These are phyloP conservation scores for Leccinum cinnamomeum DNA, from an alignment of 1,284 basidiomycete species.

Conservation along the genomic window DNA sequence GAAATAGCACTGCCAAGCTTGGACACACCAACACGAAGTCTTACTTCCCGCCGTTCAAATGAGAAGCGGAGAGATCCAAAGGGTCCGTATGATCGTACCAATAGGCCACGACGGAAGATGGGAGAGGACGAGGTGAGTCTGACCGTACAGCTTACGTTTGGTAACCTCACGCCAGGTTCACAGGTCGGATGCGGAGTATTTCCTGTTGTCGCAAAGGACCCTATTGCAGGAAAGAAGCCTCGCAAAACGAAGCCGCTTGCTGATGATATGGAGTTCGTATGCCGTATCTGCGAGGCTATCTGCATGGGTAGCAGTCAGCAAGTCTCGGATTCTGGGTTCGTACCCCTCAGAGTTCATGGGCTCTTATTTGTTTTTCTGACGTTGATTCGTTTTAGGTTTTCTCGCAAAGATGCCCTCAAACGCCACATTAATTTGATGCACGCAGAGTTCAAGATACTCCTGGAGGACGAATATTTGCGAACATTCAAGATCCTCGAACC, in stretches of 20 bases:
- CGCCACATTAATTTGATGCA: neutral
- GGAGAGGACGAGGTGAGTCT: constrained; percentile 1
- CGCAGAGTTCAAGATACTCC: neutral
- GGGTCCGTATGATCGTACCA: neutral
- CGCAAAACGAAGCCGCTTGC: neutral
- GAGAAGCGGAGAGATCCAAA: neutral
- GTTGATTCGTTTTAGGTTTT: neutral
- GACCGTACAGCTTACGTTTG: neutral
- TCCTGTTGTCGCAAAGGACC: neutral
- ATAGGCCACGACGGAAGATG: neutral
- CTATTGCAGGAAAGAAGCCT: too few species aligned
- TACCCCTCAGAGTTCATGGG: neutral
- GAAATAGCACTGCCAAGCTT: neutral
- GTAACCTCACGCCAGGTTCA: neutral
- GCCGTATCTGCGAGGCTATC: neutral
- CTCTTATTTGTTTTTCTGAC: neutral
- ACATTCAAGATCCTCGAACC: neutral
- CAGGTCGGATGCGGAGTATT: neutral
- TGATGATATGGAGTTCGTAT: neutral
- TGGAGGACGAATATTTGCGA: neutral
- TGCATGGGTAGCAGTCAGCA: neutral
- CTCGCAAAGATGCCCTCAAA: neutral
- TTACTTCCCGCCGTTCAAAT: neutral
- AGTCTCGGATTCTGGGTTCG: neutral
- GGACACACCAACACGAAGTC: neutral